Percentiles rank a stretch among this genome's conserved stretches.
Evolutionary conservation across 495 filamentous ascomycete genomes (phyloP).

Genomic region (Immersiella caudata): DNA sequence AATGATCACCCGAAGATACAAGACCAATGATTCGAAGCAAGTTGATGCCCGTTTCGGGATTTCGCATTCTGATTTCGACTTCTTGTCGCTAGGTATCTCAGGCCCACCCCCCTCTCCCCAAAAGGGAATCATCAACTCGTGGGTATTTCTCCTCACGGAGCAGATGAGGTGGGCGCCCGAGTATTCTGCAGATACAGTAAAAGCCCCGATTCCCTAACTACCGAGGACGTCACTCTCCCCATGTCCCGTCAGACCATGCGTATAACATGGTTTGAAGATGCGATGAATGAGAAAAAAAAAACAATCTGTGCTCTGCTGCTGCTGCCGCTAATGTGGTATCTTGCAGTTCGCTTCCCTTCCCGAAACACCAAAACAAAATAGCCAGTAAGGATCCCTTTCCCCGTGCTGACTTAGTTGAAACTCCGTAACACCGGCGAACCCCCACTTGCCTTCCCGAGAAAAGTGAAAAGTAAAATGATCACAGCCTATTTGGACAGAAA

Average conservation of each 20-base stretch:
- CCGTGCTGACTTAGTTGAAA: not conserved
- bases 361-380: constrained; percentile 7
- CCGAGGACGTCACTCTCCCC: not conserved
- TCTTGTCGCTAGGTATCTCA: not conserved
- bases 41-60: not conserved
- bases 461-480: not conserved
- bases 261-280: not conserved
- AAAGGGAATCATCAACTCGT: not conserved
- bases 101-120: not conserved
- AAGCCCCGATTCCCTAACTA: not conserved
- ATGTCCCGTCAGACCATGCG: not conserved
- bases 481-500: not conserved
- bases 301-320: constrained; percentile 17
- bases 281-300: not conserved
- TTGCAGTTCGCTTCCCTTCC: constrained; percentile 1
- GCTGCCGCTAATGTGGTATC: constrained; percentile 9
- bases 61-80: not conserved
- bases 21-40: not conserved
- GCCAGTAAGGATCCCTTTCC: not conserved
- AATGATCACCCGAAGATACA: not conserved
- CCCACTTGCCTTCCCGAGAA: not conserved
- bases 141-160: not conserved
- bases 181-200: not conserved
- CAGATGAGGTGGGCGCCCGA: not conserved
- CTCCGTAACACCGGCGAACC: constrained; percentile 13